Evolutionary conservation across 2,329 filamentous ascomycete species (phyloP), one percentile per base, ranked within the genome.

Genomic region (Phaeomoniella chlamydospora): DNA sequence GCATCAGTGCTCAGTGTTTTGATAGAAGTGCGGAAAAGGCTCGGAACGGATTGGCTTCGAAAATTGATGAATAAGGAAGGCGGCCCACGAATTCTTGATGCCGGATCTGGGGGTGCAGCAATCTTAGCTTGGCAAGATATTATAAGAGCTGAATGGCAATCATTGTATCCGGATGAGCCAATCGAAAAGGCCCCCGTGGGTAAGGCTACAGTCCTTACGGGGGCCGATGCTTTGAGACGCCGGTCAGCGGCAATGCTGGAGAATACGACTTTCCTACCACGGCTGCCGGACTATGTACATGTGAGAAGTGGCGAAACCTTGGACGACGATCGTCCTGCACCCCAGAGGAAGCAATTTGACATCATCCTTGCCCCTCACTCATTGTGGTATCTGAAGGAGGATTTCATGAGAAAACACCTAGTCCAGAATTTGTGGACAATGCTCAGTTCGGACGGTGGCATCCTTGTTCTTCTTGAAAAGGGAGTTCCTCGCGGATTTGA

Each of bases 401-500:
- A 80, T 9, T 83, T 78, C 48, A 65, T 80, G 49, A 79, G 87
- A 32, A 87, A 82, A 50, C 72, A 79, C 19, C 68, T 90, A 36
- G 65, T 94, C 14, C 77, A 92, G 50, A 94, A 93, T 41, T 70
- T 96, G 1, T 98, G 90, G 90, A 77, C 74, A 11, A 67, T 94
- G 35, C 66, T 94, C 3, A 83, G 81, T 36, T 81, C 81, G 2
- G 70, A 87, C 13, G 88, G 88, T 2, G 90, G 90, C 22, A 72
- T 98, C 11, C 67, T 98, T 3, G 73, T 96, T 34, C 59, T 96
- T 3, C 62, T 94, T 15, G 90, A 98, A 55, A 96, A 94, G 55
- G 90, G 86, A 0, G 74, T 93, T 10, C 83, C 86, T 10, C 75
- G 84, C 31, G 90, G 90, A 0, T 98, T 98, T 45, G 90, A 96